Evolutionary conservation across 208 protist species (phyloP).

Genomic region (Trypanosoma cruzi): DNA sequence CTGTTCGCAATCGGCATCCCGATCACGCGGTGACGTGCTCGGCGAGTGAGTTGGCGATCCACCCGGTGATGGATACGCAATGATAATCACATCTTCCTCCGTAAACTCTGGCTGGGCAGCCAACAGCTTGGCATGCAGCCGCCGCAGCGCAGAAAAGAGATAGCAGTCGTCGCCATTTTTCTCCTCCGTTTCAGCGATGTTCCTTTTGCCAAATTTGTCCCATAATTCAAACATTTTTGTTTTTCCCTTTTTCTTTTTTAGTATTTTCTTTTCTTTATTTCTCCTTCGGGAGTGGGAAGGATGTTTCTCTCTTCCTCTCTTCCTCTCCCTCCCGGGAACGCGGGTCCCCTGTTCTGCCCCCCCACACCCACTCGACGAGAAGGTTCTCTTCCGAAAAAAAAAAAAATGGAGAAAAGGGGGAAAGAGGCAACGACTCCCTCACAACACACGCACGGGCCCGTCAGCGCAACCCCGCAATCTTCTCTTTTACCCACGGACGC

Average conservation of each 20-base stretch:
- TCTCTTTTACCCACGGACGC: neutral
- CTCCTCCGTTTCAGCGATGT: constrained; percentile 18
- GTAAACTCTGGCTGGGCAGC: constrained; percentile 66
- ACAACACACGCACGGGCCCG: neutral
- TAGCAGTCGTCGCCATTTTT: constrained; percentile 40
- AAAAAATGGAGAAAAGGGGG: neutral
- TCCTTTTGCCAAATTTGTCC: neutral
- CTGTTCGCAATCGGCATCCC: neutral
- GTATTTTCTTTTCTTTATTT: neutral
- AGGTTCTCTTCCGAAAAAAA: neutral
- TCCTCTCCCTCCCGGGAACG: neutral
- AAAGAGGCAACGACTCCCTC: neutral
- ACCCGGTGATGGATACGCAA: constrained; percentile 44
- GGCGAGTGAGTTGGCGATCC: constrained; percentile 40
- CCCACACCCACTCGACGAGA: neutral
- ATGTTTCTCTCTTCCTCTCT: neutral
- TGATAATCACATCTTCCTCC: constrained; percentile 80
- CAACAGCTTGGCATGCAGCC: constrained; percentile 61
- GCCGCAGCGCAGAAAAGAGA: constrained; percentile 51
- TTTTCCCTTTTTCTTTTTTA: neutral
- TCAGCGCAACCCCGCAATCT: neutral
- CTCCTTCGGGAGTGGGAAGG: neutral
- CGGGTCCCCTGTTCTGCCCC: neutral
- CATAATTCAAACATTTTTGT: neutral
- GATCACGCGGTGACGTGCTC: neutral